Base-by-base conservation (phyloP, 1,139 yeast genomes). In the Taphrina communis region DNA sequence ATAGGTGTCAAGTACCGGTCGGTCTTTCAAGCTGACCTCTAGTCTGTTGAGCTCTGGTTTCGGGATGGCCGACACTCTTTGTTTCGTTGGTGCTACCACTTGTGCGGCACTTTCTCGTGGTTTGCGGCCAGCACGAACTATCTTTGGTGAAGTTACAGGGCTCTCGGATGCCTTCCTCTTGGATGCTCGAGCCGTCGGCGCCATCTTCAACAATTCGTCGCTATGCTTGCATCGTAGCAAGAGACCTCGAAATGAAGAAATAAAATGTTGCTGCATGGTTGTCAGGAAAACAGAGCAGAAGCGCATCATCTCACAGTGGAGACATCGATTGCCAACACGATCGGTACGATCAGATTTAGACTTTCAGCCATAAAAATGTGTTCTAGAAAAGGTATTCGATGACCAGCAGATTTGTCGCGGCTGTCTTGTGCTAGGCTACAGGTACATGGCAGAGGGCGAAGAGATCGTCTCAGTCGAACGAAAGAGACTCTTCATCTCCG, bases 1-100 rank as follows among this genome's bases (percentile, higher is more conserved):
- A 77, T 89, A 94, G 1, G 94, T 82, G 75, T 91, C 95, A 68
- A 93, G 80, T 19, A 63, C 25, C 1, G 60, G 61, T 41, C 19
- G 31, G 8, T 25, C 38, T 17, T 35, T 17, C 12, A 63, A 21
- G 7, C 36, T 25, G 35, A 19, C 19, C 46, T 44, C 55, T 31
- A 55, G 35, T 35, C 14, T 21, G 21, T 63, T 63, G 17, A 63
- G 61, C 12, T 56, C 55, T 14, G 67, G 67, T 12, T 36, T 48
- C 1, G 67, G 46, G 6, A 50, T 48, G 6, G 59, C 60, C 17
- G 67, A 53, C 6, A 58, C 62, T 58, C 62, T 42, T 14, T 52
- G 39, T 17, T 21, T 42, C 9, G 44, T 9, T n/a, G 39, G 51
- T 31, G 53, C 53, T 14, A 31, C 53, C 17, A 8, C 52, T n/a